Conservation (phyloP, 148 eudicot genomes). For the Nyssa sinensis region DNA sequence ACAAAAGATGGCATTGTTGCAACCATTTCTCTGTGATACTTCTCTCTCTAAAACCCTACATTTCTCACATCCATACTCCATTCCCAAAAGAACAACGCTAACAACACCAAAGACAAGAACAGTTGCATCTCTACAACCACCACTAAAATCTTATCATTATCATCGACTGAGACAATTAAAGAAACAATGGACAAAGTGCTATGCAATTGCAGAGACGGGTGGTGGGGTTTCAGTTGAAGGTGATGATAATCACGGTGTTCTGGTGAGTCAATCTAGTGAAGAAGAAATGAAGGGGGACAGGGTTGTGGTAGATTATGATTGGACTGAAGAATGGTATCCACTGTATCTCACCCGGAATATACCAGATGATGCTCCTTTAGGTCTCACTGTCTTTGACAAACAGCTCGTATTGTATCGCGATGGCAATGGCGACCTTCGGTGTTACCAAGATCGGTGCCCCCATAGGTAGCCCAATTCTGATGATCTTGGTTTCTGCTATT, state of each 20-base stretch:
- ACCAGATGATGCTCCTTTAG: slow-evolving; percentile 93
- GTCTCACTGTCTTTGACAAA: slow-evolving; percentile 81
- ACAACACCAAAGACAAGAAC: background rate
- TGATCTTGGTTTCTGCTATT: background rate
- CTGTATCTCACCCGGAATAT: slow-evolving; percentile 66
- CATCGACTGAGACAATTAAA: background rate
- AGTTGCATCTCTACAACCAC: background rate
- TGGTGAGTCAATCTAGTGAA: slow-evolving; percentile 25
- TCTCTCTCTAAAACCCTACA: slow-evolving; percentile 7
- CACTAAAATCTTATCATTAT: background rate
- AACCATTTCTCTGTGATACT: slow-evolving; percentile 6
- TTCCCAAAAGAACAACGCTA: background rate
- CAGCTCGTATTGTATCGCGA: slow-evolving; percentile 81
- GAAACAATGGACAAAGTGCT: background rate
- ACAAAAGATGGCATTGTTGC: slow-evolving; percentile 22
- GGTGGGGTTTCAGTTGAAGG: slow-evolving; percentile 6
- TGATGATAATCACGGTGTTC: slow-evolving; percentile 11
- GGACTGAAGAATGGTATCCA: slow-evolving; percentile 98
- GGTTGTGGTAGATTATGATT: slow-evolving; percentile 57
- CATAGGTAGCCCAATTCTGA: slow-evolving; percentile 52
- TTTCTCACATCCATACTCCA: background rate
- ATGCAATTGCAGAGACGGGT: slow-evolving; percentile 16
- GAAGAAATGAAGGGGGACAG: slow-evolving; percentile 25
- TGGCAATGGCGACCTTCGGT: slow-evolving; percentile 53
- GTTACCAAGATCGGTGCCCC: slow-evolving; percentile 90